Evolutionary conservation across 2,329 filamentous ascomycete genomes (phyloP).

Genomic region (Pleurostoma richardsiae): DNA sequence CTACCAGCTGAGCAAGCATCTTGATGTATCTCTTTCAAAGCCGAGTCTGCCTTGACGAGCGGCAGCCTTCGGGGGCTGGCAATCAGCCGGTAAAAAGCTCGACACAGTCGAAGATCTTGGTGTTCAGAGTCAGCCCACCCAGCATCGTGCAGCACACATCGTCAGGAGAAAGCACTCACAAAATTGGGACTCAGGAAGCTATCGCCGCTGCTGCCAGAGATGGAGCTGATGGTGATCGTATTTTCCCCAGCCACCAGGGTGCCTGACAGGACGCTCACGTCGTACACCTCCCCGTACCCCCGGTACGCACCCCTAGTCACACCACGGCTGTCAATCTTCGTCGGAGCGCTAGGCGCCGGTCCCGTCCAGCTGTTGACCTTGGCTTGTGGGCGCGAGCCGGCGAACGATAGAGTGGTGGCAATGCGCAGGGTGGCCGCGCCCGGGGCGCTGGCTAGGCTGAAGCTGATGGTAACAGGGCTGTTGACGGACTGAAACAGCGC

Average conservation of each 20-base stretch:
- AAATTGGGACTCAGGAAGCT: conserved; percentile 30
- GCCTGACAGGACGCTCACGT: conserved; percentile 42
- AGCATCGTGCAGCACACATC: no score
- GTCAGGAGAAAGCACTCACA: no score
- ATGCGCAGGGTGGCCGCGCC: conserved; percentile 45
- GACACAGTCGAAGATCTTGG: not conserved
- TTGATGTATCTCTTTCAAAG: no score
- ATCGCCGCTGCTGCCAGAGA: conserved; percentile 44
- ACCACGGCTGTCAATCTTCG: conserved; percentile 50
- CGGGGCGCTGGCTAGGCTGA: conserved; percentile 35
- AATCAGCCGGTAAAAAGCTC: not conserved
- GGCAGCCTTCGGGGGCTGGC: no score
- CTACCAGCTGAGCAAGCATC: no score
- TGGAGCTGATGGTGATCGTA: conserved; percentile 43
- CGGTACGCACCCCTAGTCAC: conserved; percentile 54
- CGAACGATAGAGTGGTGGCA: conserved; percentile 52
- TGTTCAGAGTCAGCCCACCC: no score
- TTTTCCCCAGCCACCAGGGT: conserved; percentile 46
- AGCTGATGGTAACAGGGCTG: conserved; percentile 42
- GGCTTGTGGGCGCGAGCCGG: conserved; percentile 45
- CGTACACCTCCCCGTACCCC: conserved; percentile 51
- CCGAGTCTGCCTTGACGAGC: no score
- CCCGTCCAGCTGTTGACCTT: conserved; percentile 25
- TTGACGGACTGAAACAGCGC: conserved; percentile 47
- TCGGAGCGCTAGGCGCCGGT: conserved; percentile 24